Conservation (phyloP, 148 eudicot genomes). For the Tetragonia tetragonoides region DNA sequence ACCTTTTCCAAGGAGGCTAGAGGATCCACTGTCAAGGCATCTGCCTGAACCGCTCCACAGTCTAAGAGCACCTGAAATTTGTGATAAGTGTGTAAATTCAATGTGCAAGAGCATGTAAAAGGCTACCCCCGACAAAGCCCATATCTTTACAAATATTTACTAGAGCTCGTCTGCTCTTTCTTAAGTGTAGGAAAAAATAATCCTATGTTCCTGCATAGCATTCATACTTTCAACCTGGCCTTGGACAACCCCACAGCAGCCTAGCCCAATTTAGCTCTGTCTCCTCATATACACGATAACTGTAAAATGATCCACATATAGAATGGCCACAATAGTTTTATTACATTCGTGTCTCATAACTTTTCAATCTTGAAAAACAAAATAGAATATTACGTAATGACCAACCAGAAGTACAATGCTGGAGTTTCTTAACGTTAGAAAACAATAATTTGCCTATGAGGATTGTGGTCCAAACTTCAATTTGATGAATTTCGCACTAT, state of each 20-base stretch:
- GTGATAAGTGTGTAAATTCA: constrained; percentile 10
- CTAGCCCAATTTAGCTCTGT: neutral
- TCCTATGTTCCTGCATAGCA: neutral
- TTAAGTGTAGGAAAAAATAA: neutral
- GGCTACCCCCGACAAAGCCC: neutral
- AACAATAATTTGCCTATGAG: neutral
- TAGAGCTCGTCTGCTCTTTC: neutral
- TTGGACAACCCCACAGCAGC: neutral
- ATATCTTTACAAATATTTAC: neutral
- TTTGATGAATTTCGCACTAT: neutral
- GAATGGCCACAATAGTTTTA: neutral
- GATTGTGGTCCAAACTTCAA: neutral
- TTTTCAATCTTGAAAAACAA: neutral
- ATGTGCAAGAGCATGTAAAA: neutral
- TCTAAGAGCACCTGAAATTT: constrained; percentile 73
- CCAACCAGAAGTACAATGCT: neutral
- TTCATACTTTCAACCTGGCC: neutral
- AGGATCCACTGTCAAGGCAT: constrained; percentile 96
- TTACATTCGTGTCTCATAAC: neutral
- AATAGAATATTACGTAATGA: neutral
- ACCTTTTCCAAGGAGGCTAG: constrained; percentile 98
- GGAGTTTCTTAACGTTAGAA: neutral
- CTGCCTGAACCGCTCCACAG: constrained; percentile 99
- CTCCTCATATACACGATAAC: neutral
- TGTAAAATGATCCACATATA: neutral